Conservation (phyloP, 176 grass and related monocot species). For the Puya raimondii region DNA sequence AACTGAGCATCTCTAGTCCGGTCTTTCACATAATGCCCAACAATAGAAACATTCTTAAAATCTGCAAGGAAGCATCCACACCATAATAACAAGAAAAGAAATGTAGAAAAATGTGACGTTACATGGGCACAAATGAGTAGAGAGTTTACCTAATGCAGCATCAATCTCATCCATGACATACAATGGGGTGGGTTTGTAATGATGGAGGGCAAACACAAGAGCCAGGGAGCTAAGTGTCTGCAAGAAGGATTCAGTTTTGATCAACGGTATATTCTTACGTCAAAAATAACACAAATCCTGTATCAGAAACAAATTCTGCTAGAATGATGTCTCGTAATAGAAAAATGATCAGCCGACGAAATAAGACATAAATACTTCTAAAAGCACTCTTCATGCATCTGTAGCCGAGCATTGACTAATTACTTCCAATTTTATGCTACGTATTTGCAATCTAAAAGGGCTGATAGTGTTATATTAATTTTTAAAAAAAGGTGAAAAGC, state of each 20-base stretch:
- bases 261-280: neutral
- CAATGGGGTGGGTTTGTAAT: constrained; percentile 95
- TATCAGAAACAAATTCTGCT: no score
- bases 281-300: neutral
- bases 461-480: neutral
- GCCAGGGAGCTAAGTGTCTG: constrained; percentile 93
- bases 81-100: constrained; percentile 15
- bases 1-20: constrained; percentile 94
- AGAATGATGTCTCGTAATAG: no score
- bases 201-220: constrained; percentile 97
- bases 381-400: no score
- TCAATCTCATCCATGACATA: constrained; percentile 99
- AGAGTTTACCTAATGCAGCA: constrained; percentile 78
- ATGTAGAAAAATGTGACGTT: neutral
- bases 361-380: no score
- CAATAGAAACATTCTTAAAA: constrained; percentile 97
- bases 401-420: no score
- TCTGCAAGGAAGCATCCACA: constrained; percentile 35
- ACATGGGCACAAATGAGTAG: neutral
- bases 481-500: neutral
- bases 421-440: no score
- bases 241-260: neutral
- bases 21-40: constrained; percentile 97
- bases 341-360: no score
- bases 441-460: neutral